Conservation (phyloP, 495 filamentous ascomycete genomes). For the Talaromyces wortmannii region DNA sequence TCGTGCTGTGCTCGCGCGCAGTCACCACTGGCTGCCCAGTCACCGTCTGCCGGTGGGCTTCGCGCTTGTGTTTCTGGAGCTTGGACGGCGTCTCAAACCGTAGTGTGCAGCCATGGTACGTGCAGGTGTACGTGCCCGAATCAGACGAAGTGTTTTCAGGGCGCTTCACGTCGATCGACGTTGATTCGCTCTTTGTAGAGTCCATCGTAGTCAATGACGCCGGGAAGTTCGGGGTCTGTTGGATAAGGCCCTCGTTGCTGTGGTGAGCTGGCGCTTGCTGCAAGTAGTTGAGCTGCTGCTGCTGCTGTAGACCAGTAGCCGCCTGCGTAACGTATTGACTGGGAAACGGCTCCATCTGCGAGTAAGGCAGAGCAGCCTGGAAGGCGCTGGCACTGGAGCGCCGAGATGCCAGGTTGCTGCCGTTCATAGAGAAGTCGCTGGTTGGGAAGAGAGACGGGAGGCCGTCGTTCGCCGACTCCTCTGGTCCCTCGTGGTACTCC, state of each 20-base stretch:
- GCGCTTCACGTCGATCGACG: constrained; percentile 23
- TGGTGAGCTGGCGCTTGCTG: constrained; percentile 20
- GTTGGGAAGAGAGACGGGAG: constrained; percentile 62
- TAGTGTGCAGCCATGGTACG: constrained; percentile 80
- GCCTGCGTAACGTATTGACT: constrained; percentile 26
- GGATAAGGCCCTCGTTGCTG: background rate
- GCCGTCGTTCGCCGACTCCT: constrained; percentile 41
- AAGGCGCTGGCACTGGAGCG: constrained; percentile 38
- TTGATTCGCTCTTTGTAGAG: constrained; percentile 51
- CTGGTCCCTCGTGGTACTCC: constrained; percentile 71
- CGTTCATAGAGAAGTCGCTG: constrained; percentile 34
- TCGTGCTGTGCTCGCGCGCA: constrained; percentile 37
- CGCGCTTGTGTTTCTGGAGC: constrained; percentile 92
- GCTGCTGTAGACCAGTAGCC: constrained; percentile 29
- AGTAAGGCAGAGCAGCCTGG: constrained; percentile 31
- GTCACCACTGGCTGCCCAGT: constrained; percentile 26
- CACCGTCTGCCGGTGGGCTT: constrained; percentile 68
- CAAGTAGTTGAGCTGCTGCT: constrained; percentile 28
- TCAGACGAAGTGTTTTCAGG: constrained; percentile 64
- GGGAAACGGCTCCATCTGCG: constrained; percentile 34
- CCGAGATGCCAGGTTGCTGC: constrained; percentile 29
- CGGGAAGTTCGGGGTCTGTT: constrained; percentile 49
- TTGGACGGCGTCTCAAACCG: constrained; percentile 83
- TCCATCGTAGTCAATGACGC: constrained; percentile 57
- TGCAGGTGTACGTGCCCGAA: constrained; percentile 89